These are phyloP conservation scores for Chrysopogon serrulatus DNA, from an alignment of 176 grass and related monocot species.

Conservation along the genomic window DNA sequence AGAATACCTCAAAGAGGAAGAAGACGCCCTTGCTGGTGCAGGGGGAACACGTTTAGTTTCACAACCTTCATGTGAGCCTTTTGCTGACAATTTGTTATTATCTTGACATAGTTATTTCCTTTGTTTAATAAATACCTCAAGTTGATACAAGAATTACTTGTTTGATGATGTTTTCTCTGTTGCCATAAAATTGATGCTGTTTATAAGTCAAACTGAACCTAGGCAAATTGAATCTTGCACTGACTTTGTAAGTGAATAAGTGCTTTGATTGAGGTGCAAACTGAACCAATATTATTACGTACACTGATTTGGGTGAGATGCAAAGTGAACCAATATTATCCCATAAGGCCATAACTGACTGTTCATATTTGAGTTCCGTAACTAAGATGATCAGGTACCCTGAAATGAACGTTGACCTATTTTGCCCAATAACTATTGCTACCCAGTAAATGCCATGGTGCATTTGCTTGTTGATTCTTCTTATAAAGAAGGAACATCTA, in stretches of 20 bases:
- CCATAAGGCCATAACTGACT: background rate
- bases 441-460: background rate
- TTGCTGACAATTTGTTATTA: slow-evolving; percentile 5
- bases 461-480: background rate
- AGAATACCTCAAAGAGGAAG: slow-evolving; percentile 89
- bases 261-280: background rate
- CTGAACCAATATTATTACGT: background rate
- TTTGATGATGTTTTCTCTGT: background rate
- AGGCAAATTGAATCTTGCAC: background rate
- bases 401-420: background rate
- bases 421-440: background rate
- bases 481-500: background rate
- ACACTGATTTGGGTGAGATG: background rate
- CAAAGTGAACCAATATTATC: background rate
- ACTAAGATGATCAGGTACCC: background rate
- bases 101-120: background rate
- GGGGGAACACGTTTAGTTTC: slow-evolving; percentile 70
- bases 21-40: slow-evolving; percentile 71
- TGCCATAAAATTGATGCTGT: background rate
- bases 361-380: background rate
- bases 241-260: background rate
- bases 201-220: background rate
- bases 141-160: background rate
- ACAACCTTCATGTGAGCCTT: slow-evolving; percentile 79
- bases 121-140: background rate